A percentile compares a stretch with the other conserved stretches of the same genome.
These are phyloP conservation scores for Hanseniaspora uvarum DNA, from an alignment of 1,139 yeast species.

Conservation along the genomic window DNA sequence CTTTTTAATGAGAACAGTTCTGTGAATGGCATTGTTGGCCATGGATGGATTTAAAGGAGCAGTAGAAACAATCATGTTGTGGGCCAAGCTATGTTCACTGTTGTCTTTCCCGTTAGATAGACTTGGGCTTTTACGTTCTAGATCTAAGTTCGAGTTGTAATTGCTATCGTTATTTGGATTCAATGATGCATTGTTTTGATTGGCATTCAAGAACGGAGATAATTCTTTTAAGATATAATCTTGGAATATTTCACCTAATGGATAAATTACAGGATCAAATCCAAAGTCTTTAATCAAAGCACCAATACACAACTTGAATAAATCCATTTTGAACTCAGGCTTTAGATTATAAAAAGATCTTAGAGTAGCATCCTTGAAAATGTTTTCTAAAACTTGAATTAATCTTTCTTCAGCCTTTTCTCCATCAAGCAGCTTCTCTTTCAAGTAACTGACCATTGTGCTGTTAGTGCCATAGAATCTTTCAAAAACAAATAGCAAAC, in stretches of 20 bases:
- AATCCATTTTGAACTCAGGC: conserved; percentile 23
- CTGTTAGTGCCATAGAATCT: conserved; percentile 40
- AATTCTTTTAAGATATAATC: conserved; percentile 52
- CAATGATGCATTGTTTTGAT: neutral
- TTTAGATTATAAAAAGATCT: conserved; percentile 22
- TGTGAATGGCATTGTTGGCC: conserved; percentile 29
- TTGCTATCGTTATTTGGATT: neutral
- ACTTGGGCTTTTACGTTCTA: neutral
- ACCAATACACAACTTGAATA: conserved; percentile 51
- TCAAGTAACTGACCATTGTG: conserved; percentile 47
- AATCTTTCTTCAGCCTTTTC: conserved; percentile 12
- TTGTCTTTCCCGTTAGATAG: neutral
- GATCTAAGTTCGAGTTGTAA: neutral
- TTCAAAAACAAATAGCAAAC: conserved; percentile 54
- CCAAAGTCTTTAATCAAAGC: conserved; percentile 72
- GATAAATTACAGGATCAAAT: conserved; percentile 52
- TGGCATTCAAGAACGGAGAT: conserved; percentile 43
- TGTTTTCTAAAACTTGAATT: conserved; percentile 23
- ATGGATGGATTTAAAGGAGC: conserved; percentile 30
- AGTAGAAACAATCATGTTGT: conserved; percentile 23
- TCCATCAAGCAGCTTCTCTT: conserved; percentile 36
- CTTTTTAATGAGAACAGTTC: conserved; percentile 27
- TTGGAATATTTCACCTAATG: conserved; percentile 58
- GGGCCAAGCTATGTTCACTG: neutral
- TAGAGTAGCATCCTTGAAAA: conserved; percentile 26